Evolutionary conservation across 345 rosid species (phyloP).

Genomic region (Acer negundo): DNA sequence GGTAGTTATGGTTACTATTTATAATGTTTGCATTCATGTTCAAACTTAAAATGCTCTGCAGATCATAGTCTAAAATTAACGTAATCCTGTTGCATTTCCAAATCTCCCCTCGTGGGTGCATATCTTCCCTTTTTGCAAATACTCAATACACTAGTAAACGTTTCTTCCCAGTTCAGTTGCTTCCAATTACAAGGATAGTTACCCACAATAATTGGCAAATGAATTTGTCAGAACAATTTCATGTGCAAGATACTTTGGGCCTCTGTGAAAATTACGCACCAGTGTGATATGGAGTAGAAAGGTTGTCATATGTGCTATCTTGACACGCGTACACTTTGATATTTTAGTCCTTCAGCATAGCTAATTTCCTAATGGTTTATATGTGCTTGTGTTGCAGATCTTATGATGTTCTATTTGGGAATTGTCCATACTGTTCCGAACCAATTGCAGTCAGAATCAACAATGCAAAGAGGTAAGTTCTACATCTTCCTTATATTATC

Average conservation of each 20-base stretch:
- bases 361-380: slow-evolving; percentile 13
- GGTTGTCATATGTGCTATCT: not conserved
- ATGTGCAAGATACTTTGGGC: not conserved
- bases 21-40: not conserved
- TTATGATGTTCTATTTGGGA: slow-evolving; percentile 72
- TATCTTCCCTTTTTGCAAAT: not conserved
- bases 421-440: slow-evolving; percentile 79
- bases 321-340: not conserved
- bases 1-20: not conserved
- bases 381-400: slow-evolving; percentile 49
- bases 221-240: not conserved
- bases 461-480: slow-evolving; percentile 30
- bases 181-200: not conserved
- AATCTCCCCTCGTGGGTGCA: too few species aligned
- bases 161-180: not conserved
- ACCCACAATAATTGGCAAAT: not conserved
- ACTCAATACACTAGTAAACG: not conserved
- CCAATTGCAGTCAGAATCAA: slow-evolving; percentile 69
- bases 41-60: not conserved
- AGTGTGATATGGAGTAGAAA: not conserved
- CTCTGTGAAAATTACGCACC: not conserved
- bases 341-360: not conserved
- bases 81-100: not conserved
- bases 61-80: not conserved
- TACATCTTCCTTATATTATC: not conserved